Conservation (phyloP, 75 land plant species). For the Chamaecyparis obtusa region DNA sequence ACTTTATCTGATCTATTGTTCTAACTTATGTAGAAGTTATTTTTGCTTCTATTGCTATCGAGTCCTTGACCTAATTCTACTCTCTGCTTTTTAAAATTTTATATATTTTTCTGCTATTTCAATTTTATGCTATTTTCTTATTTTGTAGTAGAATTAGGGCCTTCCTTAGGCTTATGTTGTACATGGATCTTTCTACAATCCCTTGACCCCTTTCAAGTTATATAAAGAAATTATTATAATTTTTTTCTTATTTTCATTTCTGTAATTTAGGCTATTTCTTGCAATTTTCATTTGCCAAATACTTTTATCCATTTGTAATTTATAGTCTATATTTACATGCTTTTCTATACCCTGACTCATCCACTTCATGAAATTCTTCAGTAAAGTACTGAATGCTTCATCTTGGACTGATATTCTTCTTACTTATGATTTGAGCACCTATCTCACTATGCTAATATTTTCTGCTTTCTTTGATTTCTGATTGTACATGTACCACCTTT, state of each 20-base stretch:
- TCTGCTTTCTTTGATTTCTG: background rate
- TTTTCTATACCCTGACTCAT: background rate
- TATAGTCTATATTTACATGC: background rate
- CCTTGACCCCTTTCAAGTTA: background rate
- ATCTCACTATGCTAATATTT: background rate
- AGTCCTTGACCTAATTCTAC: background rate
- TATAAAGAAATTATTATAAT: background rate
- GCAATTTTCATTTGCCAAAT: background rate
- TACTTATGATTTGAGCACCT: background rate
- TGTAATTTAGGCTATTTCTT: background rate
- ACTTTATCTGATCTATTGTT: background rate
- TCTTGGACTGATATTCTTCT: background rate
- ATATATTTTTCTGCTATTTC: too few relatives aligned
- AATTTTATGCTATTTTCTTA: background rate
- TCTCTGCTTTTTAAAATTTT: background rate
- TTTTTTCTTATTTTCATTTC: too few relatives aligned
- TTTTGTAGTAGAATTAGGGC: background rate
- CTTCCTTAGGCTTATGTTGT: background rate
- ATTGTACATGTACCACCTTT: too few relatives aligned
- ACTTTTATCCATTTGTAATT: background rate
- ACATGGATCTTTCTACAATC: background rate
- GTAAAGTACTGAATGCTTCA: background rate
- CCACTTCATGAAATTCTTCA: background rate
- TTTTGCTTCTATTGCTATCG: background rate
- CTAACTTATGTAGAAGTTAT: background rate